Base-by-base conservation (phyloP, 1,139 yeast genomes). In the Taphrina betulina region DNA sequence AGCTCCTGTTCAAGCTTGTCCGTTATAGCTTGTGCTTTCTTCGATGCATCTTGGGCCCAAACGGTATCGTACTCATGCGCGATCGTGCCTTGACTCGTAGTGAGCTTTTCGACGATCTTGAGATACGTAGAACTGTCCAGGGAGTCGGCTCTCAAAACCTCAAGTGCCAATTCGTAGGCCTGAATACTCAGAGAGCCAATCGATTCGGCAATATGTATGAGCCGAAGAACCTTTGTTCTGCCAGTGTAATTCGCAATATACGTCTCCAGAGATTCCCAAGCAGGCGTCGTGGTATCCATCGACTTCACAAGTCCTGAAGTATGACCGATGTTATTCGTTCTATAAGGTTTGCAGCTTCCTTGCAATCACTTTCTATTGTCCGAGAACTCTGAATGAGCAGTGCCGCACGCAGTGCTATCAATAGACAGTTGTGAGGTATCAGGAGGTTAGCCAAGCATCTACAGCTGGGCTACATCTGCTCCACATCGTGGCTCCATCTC, bases 1-100 rank as follows among this genome's bases (percentile, higher is more conserved):
- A 62, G 57, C 24, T 58, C 63, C 34, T 43, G 52, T 23, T 62
- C 63, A 3, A 62, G 40, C 43, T 59, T 60, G 33, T 57, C 63
- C 12, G 57, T 56, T 7, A 26, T 37, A 31, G 45, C 51, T 7
- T 58, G 48, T 10, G 48, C 46, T 12, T 43, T 36, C 2, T 53
- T 42, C 7, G 33, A n/a, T 3, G 57, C 31, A 3, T 34, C 26
- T 3, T 52, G 57, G 2, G 57, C 38, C 64, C 64, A 62, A 8
- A 43, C 38, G 12, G 19, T 10, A 34, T 61, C 62, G 16, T 20
- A 14, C 14, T 34, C 38, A 12, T 26, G 10, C 10, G 31, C 7
- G 28, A 53, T 37, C 8, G 40, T 29, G 35, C 43, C 26, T 16
- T 42, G 40, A 8, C 29, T 19, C 2, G 53, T 24, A 17, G 23